Evolutionary conservation across 2,329 filamentous ascomycete genomes (phyloP).

Genomic region (Fusarium vanettenii): DNA sequence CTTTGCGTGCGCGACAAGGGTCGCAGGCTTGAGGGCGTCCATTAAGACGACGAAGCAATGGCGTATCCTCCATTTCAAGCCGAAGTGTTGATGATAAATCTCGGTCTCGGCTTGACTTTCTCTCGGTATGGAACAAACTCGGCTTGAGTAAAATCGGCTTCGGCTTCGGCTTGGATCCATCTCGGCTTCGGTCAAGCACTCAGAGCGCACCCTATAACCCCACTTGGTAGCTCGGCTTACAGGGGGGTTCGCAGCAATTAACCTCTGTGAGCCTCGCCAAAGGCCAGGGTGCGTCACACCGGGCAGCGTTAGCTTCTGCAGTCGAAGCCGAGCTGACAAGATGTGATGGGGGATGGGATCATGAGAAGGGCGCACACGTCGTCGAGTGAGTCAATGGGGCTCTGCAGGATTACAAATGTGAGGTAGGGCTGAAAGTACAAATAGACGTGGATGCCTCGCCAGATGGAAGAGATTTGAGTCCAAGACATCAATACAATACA

Average conservation of each 20-base stretch:
- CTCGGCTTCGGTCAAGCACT: constrained; percentile 12
- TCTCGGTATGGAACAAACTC: background rate
- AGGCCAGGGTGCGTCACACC: constrained; percentile 35
- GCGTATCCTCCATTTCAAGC: constrained; percentile 29
- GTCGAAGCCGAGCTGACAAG: background rate
- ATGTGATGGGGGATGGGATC: constrained; percentile 28
- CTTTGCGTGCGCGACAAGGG: constrained; percentile 55
- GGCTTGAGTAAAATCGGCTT: constrained; percentile 14
- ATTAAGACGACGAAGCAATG: constrained; percentile 42
- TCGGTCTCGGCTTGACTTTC: constrained; percentile 23
- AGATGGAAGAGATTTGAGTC: background rate
- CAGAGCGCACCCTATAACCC: background rate
- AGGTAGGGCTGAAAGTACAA: constrained; percentile 24
- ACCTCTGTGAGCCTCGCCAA: constrained; percentile 7
- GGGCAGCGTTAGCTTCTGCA: background rate
- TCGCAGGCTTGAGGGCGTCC: constrained; percentile 47
- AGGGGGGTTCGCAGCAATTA: constrained; percentile 9
- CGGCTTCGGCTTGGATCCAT: constrained; percentile 12
- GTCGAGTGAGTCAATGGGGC: constrained; percentile 33
- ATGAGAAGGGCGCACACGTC: constrained; percentile 20
- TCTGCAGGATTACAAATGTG: constrained; percentile 4
- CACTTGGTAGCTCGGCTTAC: constrained; percentile 35
- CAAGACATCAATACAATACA: constrained; percentile 9
- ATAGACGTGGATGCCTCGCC: constrained; percentile 14
- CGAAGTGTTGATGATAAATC: constrained; percentile 3